Percentiles rank a stretch among this genome's conserved stretches.
Evolutionary conservation across 2,329 filamentous ascomycete species (phyloP).

Genomic region (Phaeophleospora eucalypticola): DNA sequence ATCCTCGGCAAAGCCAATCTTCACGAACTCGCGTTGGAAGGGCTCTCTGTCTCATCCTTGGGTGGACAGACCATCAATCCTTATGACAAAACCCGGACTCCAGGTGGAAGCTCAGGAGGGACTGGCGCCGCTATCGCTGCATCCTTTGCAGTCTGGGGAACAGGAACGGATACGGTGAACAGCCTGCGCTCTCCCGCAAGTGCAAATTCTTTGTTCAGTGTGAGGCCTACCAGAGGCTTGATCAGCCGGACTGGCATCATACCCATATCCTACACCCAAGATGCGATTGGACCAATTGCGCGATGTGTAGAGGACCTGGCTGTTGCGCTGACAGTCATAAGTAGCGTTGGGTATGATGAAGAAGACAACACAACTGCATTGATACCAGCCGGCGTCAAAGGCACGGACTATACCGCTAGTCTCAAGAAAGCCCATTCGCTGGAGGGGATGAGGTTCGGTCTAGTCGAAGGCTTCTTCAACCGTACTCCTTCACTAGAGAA

Average conservation of each 20-base stretch:
- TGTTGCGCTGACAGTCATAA: slow-evolving; percentile 35
- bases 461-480: slow-evolving; percentile 57
- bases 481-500: slow-evolving; percentile 50
- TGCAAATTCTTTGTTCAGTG: slow-evolving; percentile 57
- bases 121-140: slow-evolving; percentile 58
- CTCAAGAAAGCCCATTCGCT: slow-evolving; percentile 34
- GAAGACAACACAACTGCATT: slow-evolving; percentile 51
- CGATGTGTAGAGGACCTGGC: slow-evolving; percentile 32
- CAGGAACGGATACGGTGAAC: slow-evolving; percentile 48
- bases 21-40: slow-evolving; percentile 62
- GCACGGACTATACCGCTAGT: slow-evolving; percentile 46
- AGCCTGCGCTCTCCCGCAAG: slow-evolving; percentile 59
- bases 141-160: slow-evolving; percentile 52
- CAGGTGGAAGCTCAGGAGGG: slow-evolving; percentile 61
- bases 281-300: slow-evolving; percentile 31
- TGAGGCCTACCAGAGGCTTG: slow-evolving; percentile 46
- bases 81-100: slow-evolving; percentile 62
- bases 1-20: slow-evolving; percentile 39
- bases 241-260: slow-evolving; percentile 29
- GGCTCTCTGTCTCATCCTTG: slow-evolving; percentile 58
- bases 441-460: slow-evolving; percentile 44
- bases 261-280: slow-evolving; percentile 33
- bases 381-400: slow-evolving; percentile 39
- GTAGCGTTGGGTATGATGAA: slow-evolving; percentile 48
- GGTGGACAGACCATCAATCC: slow-evolving; percentile 64